A percentile compares a stretch with the other conserved stretches of the same genome.
Conservation (phyloP, 1,284 basidiomycete species). For the Sanguinoderma infundibulare region DNA sequence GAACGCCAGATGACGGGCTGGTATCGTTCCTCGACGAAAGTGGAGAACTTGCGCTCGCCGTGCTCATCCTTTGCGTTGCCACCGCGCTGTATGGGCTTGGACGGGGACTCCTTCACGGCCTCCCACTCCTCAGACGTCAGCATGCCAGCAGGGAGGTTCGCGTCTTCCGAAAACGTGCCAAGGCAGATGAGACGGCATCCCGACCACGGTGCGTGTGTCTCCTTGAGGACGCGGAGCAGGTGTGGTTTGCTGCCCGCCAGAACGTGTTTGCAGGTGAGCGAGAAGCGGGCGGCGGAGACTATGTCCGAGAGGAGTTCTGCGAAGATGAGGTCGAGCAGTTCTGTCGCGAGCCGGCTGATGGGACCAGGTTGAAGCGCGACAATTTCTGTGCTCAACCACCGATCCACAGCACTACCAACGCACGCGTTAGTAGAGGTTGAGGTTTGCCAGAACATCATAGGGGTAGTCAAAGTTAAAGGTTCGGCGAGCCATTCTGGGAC, state of each 20-base stretch:
- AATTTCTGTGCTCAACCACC: background rate
- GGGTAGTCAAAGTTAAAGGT: no score
- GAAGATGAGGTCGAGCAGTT: background rate
- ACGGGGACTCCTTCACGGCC: background rate
- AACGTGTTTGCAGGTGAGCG: conserved; percentile 14
- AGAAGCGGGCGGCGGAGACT: background rate
- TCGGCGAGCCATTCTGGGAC: no score
- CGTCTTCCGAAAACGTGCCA: background rate
- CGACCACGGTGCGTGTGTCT: conserved; percentile 5
- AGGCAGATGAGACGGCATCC: background rate
- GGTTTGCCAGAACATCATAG: no score
- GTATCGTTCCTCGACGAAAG: no score
- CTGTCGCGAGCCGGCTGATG: background rate
- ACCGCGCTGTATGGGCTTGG: no score
- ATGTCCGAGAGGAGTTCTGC: background rate
- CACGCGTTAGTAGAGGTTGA: no score
- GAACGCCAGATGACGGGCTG: no score
- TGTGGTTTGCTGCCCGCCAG: conserved; percentile 6
- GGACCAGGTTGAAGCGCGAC: background rate
- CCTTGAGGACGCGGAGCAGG: background rate
- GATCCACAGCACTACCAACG: no score
- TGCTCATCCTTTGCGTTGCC: no score
- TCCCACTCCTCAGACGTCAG: background rate
- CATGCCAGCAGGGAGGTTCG: background rate
- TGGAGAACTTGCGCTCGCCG: no score